phyloP scores from a whole-genome alignment of 2,329 filamentous ascomycete species.

The Mycogone perniciosa region DNA sequence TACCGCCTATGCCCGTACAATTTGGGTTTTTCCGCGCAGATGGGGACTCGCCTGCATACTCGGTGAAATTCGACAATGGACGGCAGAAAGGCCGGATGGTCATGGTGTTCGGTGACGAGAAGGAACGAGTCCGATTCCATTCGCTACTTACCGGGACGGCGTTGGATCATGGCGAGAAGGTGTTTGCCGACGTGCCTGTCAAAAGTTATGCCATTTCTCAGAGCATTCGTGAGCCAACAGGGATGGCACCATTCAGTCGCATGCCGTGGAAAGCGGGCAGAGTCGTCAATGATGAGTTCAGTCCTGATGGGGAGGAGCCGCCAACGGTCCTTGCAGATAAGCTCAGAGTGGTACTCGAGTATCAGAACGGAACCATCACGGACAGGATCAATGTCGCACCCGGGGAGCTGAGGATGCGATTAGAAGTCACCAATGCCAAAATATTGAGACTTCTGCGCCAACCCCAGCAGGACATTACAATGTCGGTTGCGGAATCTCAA shows the following conservation, averaged over 20 bases:
- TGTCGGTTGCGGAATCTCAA: conserved; percentile 65
- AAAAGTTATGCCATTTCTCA: conserved; percentile 57
- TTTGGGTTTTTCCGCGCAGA: conserved; percentile 74
- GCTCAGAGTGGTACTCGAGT: conserved; percentile 68
- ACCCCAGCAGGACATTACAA: conserved; percentile 69
- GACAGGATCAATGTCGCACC: conserved; percentile 78
- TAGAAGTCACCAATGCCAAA: conserved; percentile 57
- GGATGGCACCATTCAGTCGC: conserved; percentile 43
- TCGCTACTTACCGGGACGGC: conserved; percentile 66
- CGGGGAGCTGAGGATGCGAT: conserved; percentile 62
- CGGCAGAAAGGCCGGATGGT: conserved; percentile 65
- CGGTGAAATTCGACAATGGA: conserved; percentile 63
- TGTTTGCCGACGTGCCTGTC: conserved; percentile 64
- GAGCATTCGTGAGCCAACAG: conserved; percentile 43
- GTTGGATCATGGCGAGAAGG: conserved; percentile 60
- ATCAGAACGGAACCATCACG: conserved; percentile 69
- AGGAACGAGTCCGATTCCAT: conserved; percentile 65
- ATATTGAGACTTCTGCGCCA: conserved; percentile 63
- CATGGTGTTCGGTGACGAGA: conserved; percentile 68
- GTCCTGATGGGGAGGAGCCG: conserved; percentile 51
- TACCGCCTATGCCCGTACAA: conserved; percentile 60
- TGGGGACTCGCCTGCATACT: conserved; percentile 60
- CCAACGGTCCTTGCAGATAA: conserved; percentile 70
- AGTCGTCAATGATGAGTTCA: conserved; percentile 66
- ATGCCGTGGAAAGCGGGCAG: conserved; percentile 60